Percentiles rank a stretch among this genome's conserved stretches.
Evolutionary conservation across 345 rosid genomes (phyloP).

Genomic region (Lepidium africanum): DNA sequence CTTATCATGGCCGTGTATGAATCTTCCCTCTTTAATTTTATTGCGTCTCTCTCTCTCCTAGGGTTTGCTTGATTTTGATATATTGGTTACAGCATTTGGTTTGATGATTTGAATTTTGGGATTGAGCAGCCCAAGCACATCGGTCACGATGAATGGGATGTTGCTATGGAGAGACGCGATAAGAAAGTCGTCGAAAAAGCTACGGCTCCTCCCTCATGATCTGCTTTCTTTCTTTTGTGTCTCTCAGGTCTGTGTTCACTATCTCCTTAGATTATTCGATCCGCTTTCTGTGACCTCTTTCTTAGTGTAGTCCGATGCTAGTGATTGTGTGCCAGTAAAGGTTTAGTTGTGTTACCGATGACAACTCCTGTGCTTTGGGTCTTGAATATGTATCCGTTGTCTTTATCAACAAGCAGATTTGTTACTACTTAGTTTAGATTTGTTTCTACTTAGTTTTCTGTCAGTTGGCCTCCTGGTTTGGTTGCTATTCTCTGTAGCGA

Average conservation of each 20-base stretch:
- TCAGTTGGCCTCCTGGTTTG: neutral
- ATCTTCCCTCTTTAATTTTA: neutral
- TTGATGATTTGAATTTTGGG: neutral
- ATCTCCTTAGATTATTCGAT: neutral
- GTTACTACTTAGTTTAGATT: neutral
- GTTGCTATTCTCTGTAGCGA: neutral
- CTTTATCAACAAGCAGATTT: neutral
- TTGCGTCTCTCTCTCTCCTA: neutral
- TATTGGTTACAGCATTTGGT: neutral
- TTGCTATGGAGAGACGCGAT: conserved; percentile 94
- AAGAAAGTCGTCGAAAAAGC: conserved; percentile 63
- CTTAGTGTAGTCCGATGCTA: neutral
- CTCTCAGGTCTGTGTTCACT: conserved; percentile 5
- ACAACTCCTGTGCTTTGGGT: neutral
- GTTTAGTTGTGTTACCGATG: neutral
- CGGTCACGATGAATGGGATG: conserved; percentile 90
- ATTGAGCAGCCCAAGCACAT: conserved; percentile 75
- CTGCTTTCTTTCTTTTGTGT: neutral
- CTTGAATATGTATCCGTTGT: neutral
- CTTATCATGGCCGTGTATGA: conserved; percentile 77
- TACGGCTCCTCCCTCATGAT: conserved; percentile 39
- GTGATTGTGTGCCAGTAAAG: neutral
- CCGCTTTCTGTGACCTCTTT: neutral
- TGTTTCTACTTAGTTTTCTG: neutral
- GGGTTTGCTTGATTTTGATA: neutral